These are phyloP conservation scores for Solanum ahanhuiri DNA, from an alignment of 257 asterid species.

Conservation along the genomic window DNA sequence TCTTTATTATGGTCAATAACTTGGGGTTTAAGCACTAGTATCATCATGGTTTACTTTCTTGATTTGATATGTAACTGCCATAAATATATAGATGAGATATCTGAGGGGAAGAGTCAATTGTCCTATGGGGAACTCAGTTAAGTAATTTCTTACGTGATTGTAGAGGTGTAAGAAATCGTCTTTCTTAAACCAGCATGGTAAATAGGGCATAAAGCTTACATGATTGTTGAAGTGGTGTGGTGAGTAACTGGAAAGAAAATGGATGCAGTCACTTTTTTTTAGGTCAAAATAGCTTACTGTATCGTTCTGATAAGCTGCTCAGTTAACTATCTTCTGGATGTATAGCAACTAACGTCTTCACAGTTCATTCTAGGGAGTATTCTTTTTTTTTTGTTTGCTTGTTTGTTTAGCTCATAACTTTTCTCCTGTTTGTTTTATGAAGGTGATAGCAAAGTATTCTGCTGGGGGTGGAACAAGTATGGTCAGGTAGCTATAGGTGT, in stretches of 20 bases:
- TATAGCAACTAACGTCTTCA: background rate
- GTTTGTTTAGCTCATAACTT: background rate
- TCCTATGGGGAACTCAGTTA: background rate
- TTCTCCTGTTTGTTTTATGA: conserved; percentile 1
- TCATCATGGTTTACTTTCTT: background rate
- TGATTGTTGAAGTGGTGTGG: background rate
- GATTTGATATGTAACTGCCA: background rate
- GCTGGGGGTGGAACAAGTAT: conserved; percentile 99
- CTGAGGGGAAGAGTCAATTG: background rate
- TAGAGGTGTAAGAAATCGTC: background rate
- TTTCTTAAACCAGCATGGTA: background rate
- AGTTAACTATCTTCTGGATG: background rate
- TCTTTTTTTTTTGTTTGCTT: background rate
- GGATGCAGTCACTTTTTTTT: background rate
- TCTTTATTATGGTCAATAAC: background rate
- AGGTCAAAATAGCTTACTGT: background rate
- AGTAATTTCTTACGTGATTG: background rate
- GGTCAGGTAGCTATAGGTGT: conserved; percentile 61
- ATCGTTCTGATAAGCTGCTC: background rate
- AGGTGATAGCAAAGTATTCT: conserved; percentile 75
- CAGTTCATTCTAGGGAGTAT: background rate
- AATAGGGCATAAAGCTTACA: background rate
- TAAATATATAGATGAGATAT: background rate
- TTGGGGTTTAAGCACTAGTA: background rate
- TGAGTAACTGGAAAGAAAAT: background rate